A percentile compares a stretch with the other conserved stretches of the same genome.
Evolutionary conservation across 257 asterid species (phyloP).

Genomic region (Ocimum tenuiflorum): DNA sequence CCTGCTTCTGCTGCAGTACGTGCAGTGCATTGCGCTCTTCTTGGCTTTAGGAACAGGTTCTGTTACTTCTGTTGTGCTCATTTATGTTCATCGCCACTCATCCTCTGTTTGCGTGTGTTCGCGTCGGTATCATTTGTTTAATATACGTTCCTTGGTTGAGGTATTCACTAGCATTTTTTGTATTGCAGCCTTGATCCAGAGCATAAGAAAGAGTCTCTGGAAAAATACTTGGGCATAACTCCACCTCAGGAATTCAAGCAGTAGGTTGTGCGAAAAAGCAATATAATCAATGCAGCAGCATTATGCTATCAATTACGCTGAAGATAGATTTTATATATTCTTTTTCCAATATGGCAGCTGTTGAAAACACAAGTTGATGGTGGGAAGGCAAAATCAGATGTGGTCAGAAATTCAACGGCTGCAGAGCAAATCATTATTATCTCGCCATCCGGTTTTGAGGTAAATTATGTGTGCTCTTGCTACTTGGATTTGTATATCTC

Average conservation of each 20-base stretch:
- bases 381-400: background rate
- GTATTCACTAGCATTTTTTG: slow-evolving; percentile 7
- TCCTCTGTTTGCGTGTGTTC: background rate
- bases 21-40: slow-evolving; percentile 79
- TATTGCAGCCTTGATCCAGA: slow-evolving; percentile 92
- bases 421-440: background rate
- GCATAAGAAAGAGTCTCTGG: slow-evolving; percentile 80
- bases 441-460: slow-evolving; percentile 15
- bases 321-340: background rate
- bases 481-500: too few species aligned
- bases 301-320: too few species aligned
- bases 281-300: background rate
- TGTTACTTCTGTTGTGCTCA: slow-evolving; percentile 12
- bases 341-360: slow-evolving; percentile 11
- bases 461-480: too few species aligned
- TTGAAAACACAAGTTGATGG: background rate
- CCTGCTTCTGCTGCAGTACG: slow-evolving; percentile 90
- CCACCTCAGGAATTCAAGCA: slow-evolving; percentile 47
- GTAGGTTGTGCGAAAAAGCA: slow-evolving; percentile 30
- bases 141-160: background rate
- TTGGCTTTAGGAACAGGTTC: slow-evolving; percentile 90
- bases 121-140: background rate
- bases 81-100: background rate
- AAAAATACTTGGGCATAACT: slow-evolving; percentile 68
- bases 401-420: slow-evolving; percentile 14